Evolutionary conservation across 2,329 filamentous ascomycete species (phyloP).

Genomic region (Fusarium ramigenum): DNA sequence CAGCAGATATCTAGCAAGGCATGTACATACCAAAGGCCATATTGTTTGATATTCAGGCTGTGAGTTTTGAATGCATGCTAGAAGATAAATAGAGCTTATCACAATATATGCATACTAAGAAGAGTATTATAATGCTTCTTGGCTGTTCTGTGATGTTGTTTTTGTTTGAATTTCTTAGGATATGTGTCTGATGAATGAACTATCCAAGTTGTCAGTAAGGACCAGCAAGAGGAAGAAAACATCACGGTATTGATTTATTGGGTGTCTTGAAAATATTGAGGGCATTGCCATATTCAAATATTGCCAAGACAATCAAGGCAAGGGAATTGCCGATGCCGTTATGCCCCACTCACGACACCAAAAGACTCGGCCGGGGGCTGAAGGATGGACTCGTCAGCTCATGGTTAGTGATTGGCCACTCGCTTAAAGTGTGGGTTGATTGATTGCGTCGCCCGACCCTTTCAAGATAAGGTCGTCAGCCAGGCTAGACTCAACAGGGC

Average conservation of each 20-base stretch:
- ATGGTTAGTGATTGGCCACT: slow-evolving; percentile 42
- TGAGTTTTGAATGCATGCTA: background rate
- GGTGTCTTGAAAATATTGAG: background rate
- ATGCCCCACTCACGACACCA: slow-evolving; percentile 23
- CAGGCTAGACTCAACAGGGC: slow-evolving; percentile 15
- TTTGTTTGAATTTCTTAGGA: slow-evolving; percentile 21
- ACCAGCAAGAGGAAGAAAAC: background rate
- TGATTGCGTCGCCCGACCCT: slow-evolving; percentile 35
- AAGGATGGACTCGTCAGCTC: slow-evolving; percentile 49
- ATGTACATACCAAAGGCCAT: slow-evolving; percentile 4
- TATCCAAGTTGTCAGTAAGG: background rate
- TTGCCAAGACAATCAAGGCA: slow-evolving; percentile 26
- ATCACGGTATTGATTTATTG: background rate
- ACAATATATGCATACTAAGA: background rate
- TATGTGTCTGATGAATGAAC: background rate
- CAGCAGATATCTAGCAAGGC: background rate
- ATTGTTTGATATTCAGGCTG: background rate
- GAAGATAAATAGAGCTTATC: slow-evolving; percentile 8
- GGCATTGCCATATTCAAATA: slow-evolving; percentile 1
- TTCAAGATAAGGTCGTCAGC: slow-evolving; percentile 5
- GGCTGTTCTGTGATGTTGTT: background rate
- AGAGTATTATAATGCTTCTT: background rate
- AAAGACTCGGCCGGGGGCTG: slow-evolving; percentile 22
- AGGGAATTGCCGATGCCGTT: slow-evolving; percentile 27
- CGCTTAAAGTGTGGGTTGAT: slow-evolving; percentile 15